Base-by-base conservation (phyloP, 1,284 basidiomycete genomes). In the Ustilago bromivora region DNA sequence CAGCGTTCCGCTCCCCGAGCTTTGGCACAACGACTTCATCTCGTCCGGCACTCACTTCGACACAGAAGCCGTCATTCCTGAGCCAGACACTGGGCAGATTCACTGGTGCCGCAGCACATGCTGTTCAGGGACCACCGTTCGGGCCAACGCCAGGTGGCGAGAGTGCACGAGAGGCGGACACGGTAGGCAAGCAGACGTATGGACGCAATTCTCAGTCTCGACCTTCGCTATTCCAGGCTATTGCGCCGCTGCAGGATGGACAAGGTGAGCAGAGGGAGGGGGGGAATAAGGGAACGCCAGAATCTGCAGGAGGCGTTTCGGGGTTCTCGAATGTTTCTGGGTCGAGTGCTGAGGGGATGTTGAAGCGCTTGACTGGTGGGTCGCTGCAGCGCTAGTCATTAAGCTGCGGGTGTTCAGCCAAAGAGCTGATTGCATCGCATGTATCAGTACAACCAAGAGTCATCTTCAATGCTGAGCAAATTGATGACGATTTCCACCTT, bases 41-140 rank as follows among this genome's bases (percentile, higher is more conserved):
- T 28, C 58, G 60, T 13, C 57, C 65, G 40, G 46, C 41, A 8
- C 57, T 61, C 1, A 38, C 19, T 3, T 57, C 49, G 15, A 46
- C 72, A 5, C 60, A 59, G 47, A 70, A 61, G 62, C 60, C 70
- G 7, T 69, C 66, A 31, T 77, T 77, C 57, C 58, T 77, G n/a
- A 77, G 70, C 56, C 75, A 77, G 75, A 77, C 75, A 17, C 36
- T 77, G 28, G 75, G 75, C n/a, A 51, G 75, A 19, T 67, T 77
- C 46, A 67, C 71, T 8, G 71, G 75, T 28, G 69, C 66, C 1
- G 66, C 74, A 9, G 62, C 56, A 31, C 57, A 63, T 12, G 53
- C 62, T 23, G 55, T 62, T 0, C 57, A 61, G 31, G 63, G 40
- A 15, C 71, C 71, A 7, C 62, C 62, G 1, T 69, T 74, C 43